Evolutionary conservation across 192 early-diverging fungal species (phyloP), one percentile per base, ranked within the genome.

Genomic region (Rhizophlyctis rosea): DNA sequence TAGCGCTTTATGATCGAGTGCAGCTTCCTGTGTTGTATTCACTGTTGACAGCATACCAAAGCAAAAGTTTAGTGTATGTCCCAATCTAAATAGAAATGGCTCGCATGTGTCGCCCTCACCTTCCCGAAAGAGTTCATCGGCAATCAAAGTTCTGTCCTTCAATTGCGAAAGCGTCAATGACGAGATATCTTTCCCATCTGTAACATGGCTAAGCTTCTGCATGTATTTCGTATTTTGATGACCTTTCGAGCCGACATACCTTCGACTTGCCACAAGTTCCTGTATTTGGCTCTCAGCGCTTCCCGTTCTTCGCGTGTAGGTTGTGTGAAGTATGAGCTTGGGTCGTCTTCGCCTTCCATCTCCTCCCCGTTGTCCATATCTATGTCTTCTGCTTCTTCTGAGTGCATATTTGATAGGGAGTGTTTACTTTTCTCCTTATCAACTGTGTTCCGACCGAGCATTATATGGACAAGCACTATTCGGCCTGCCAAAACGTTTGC

Each of bases 1-100:
- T 21, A 98, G 76, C 2, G 94, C 67, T 9, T 81, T 81, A n/a
- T 92, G 86, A 82, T 98, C 94, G 28, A 98, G 74, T 0, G 88
- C 83, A 11, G 93, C 93, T 79, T 98, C 96, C 27, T 90, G 84
- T 0, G 91, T 86, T 57, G 85, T 83, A 32, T 74, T 70, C 1
- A 98, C 95, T 89, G 35, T 18, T 4, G 52, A 27, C 14, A 27
- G 24, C 29, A 16, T 13, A 24, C 25, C 13, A 29, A 14, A 1
- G 23, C 16, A 13, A 54, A 29, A 24, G 52, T 16, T 1, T 14
- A 54, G 0, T 16, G 23, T 13, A 25, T 14, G 14, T 54, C 52
- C 13, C 29, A 29, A n/a, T 54, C 18, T 0, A 13, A 54, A n/a
- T 0, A 1, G 2, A 1, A 14, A 57, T 29, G 2, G 24, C 34